A percentile compares a stretch with the other conserved stretches of the same genome.
These are phyloP conservation scores for Amanita fuliginea DNA, from an alignment of 768 basidiomycete species.

Conservation along the genomic window DNA sequence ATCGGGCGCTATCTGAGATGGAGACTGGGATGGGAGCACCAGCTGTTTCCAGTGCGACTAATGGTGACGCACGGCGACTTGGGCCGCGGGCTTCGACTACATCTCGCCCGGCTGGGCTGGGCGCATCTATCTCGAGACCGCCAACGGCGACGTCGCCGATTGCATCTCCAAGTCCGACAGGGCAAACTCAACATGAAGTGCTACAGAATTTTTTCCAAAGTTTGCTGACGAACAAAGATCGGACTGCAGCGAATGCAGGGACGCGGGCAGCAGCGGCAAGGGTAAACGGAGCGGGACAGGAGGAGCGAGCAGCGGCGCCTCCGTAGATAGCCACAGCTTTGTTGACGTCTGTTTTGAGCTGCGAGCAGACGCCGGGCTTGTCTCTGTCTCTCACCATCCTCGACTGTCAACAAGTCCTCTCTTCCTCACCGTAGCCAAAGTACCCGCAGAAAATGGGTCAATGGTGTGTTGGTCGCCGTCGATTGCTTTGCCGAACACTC, in stretches of 20 bases:
- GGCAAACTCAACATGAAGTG: constrained; percentile 73
- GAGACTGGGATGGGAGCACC: constrained; percentile 42
- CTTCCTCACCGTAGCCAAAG: constrained; percentile 8
- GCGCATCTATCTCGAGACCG: constrained; percentile 23
- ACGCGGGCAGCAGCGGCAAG: constrained; percentile 12
- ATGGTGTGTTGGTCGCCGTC: constrained; percentile 10
- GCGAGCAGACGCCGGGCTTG: constrained; percentile 7
- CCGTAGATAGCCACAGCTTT: constrained; percentile 15
- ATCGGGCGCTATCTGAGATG: constrained; percentile 83
- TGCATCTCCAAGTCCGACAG: constrained; percentile 19
- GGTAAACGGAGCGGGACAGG: constrained; percentile 14
- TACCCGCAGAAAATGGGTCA: constrained; percentile 29
- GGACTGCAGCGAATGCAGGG: constrained; percentile 16
- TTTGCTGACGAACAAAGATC: constrained; percentile 60
- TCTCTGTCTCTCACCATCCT: constrained; percentile 11
- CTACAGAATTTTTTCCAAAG: constrained; percentile 85
- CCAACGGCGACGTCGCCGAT: constrained; percentile 28
- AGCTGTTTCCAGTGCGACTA: constrained; percentile 15
- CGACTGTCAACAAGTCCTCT: neutral
- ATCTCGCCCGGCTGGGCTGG: constrained; percentile 27
- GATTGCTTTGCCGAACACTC: constrained; percentile 8
- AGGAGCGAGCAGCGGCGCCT: constrained; percentile 1
- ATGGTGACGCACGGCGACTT: constrained; percentile 15
- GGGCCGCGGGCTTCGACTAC: constrained; percentile 23
- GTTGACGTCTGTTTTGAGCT: constrained; percentile 24